Evolutionary conservation across 176 grass and related monocot species (phyloP), one percentile per base, ranked within the genome.

Genomic region (Avena atlantica): DNA sequence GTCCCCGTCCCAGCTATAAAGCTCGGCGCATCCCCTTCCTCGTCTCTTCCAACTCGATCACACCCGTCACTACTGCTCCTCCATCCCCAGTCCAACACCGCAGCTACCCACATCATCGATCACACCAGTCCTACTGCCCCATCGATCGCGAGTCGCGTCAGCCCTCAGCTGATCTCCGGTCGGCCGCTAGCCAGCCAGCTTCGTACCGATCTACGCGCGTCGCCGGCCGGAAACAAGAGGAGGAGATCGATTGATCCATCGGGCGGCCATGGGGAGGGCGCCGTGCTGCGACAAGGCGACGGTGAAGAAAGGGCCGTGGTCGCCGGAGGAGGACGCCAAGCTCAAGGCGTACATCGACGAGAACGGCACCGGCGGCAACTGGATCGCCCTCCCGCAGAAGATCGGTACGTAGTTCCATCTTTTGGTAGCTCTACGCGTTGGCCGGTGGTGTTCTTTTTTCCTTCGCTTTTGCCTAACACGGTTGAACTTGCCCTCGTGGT

Each of bases 211-310:
- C 19, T 58, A 7, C 17, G 13, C 63, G 10, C 20, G 20, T 24
- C 70, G 40, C 40, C 40, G 40, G 5, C 5, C 11, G 19, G 70
- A 4, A 14, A 73, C 1, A 47, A 5, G 37, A 74, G 44, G 40
- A 20, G 42, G 42, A 49, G 78, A 14, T 8, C 9, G 16, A 20
- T 36, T 25, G 2, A 37, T 49, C n/a, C 44, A 25, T 73, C 42
- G 17, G 40, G 5, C 3, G 51, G 79, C 19, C 45, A 97, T 99
- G 97, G 97, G 97, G 76, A 93, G 97, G 70, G 91, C 97, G 4
- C 97, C 97, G 42, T 99, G 97, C 80, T 99, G 97, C 71, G 97
- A 99, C 92, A 99, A 99, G 91, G 92, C 92, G n/a, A 99, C 53
- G 48, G 97, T 96, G 80, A 99, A 99, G 92, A 99, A 88, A 77